Base-by-base conservation (phyloP, 192 early-diverging fungal genomes). In the Coemansia nantahalensis region DNA sequence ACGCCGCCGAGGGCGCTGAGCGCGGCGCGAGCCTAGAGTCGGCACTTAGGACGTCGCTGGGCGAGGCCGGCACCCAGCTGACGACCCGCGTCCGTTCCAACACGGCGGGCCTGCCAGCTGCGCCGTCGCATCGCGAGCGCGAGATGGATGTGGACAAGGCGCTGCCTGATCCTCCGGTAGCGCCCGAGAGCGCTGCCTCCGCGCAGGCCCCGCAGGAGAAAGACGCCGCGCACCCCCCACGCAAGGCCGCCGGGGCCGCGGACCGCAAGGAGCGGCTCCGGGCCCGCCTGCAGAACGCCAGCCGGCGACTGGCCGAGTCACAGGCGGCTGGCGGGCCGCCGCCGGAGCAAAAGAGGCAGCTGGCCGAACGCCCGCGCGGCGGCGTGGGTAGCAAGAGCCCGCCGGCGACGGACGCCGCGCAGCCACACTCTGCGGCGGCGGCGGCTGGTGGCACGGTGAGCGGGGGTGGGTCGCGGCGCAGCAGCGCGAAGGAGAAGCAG, bases 211-310 rank as follows among this genome's bases (percentile, higher is more conserved):
- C 1, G 15, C 9, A 49, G 34, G 36, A 50, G 16, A 26, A 32
- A 15, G 17, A 51, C 26, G 26, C 26, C 4, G 4, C 26, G 26
- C 26, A n/a, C n/a, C n/a, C n/a, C n/a, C n/a, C n/a, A n/a, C n/a
- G n/a, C 17, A 51, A 51, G 3, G 36, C 35, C 35, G 28, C 16
- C 10, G 22, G 23, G 24, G 38, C 49, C 13, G 14, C 15, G 15
- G 64, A 66, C 19, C 70, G 70, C 44, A 58, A 66, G 44, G 64
- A 59, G 10, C 47, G 47, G 48, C 40, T 67, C 2, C 57, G 59
- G 17, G 70, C 70, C 11, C 53, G 57, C 11, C 44, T 74, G 51
- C 62, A 66, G 38, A 52, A 51, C 16, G 70, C 70, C 10, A 66
- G 50, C 38, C 61, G 51, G 39, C 39, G 39, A n/a, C 13, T 61